Evolutionary conservation across 2,329 filamentous ascomycete species (phyloP).

Genomic region (Mycocentrospora acerina): DNA sequence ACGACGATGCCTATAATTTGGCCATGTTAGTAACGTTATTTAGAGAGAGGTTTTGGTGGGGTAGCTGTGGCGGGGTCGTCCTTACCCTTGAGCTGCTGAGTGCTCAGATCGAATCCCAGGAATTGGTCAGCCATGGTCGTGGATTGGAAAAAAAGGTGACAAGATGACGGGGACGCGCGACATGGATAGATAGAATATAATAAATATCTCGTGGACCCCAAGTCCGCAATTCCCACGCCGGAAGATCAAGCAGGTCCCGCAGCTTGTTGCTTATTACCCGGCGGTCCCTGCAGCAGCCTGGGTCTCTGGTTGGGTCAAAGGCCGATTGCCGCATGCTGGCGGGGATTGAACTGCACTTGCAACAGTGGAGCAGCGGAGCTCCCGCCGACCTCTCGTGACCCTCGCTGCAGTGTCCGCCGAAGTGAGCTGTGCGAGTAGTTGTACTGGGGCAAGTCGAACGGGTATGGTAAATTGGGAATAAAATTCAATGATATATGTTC

Average conservation of each 20-base stretch:
- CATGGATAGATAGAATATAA: slow-evolving; percentile 12
- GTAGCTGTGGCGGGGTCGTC: slow-evolving; percentile 29
- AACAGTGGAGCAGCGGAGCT: no score
- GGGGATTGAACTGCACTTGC: no score
- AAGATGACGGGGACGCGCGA: background rate
- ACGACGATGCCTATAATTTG: slow-evolving; percentile 71
- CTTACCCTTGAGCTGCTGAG: slow-evolving; percentile 89
- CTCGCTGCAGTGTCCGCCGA: background rate
- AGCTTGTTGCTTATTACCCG: no score
- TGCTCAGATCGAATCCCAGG: slow-evolving; percentile 92
- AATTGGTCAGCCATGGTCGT: slow-evolving; percentile 59
- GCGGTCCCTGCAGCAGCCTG: no score
- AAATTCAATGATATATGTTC: background rate
- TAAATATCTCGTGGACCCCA: slow-evolving; percentile 17
- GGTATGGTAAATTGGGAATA: no score
- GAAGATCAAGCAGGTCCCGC: no score
- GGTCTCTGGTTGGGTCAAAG: no score
- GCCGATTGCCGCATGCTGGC: no score
- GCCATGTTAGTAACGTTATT: slow-evolving; percentile 13
- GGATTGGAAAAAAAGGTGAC: background rate
- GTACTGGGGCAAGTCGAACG: no score
- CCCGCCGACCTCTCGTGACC: slow-evolving; percentile 5
- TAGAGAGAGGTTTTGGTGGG: slow-evolving; percentile 21
- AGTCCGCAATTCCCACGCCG: no score
- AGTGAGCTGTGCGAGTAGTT: no score